Conservation (phyloP, 2,329 filamentous ascomycete genomes). For the Neonectria sp. region DNA sequence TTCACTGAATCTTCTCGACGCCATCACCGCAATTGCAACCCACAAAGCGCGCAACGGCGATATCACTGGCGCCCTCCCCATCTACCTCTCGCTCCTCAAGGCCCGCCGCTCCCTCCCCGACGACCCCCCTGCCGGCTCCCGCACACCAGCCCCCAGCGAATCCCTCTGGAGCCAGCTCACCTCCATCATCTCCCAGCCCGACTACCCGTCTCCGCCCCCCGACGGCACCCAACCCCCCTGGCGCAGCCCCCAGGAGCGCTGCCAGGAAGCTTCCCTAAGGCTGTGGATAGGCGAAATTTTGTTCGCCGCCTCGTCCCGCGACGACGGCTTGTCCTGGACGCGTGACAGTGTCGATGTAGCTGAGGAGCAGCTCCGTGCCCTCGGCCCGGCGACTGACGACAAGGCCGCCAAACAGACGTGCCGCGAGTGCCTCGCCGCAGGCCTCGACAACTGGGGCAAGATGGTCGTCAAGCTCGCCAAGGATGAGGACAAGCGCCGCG, state of each 20-base stretch:
- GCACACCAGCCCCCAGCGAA: constrained; percentile 12
- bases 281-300: constrained; percentile 96
- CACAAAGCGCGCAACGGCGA: constrained; percentile 82
- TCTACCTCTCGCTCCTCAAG: constrained; percentile 87
- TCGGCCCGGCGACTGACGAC: constrained; percentile 50
- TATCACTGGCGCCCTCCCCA: constrained; percentile 79
- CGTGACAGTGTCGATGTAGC: constrained; percentile 87
- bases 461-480: constrained; percentile 81
- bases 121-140: constrained; percentile 45
- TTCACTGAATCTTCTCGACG: constrained; percentile 81
- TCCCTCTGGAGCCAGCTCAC: constrained; percentile 43
- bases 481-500: constrained; percentile 61
- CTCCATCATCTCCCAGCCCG: constrained; percentile 60
- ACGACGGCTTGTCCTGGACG: constrained; percentile 90
- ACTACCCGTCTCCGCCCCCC: constrained; percentile 79
- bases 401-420: constrained; percentile 69
- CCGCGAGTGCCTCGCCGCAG: constrained; percentile 81
- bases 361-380: constrained; percentile 74
- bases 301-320: constrained; percentile 73
- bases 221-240: constrained; percentile 79
- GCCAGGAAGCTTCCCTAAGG: constrained; percentile 89
- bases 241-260: constrained; percentile 76
- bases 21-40: constrained; percentile 83
- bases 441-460: constrained; percentile 84
- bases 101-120: constrained; percentile 76